Evolutionary conservation across 805 yeast genomes (phyloP), one percentile per base, ranked within the genome.

Genomic region (Metschnikowia aberdeeniae): DNA sequence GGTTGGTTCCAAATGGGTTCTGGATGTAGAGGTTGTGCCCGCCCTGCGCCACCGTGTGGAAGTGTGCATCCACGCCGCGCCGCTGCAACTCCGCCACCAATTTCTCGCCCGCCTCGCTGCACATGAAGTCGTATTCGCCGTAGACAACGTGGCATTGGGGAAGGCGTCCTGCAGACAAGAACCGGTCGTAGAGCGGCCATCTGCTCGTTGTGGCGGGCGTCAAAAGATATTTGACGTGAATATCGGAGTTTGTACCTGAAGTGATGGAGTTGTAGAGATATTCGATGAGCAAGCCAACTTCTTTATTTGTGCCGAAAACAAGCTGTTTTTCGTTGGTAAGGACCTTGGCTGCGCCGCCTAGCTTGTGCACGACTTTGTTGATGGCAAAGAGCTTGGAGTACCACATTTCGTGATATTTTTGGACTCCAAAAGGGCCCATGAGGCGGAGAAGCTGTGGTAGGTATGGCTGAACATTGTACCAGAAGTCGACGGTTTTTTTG

Each of bases 111-210:
- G 84, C 84, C 34, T 68, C 72, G 1, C 72, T 62, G 55, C 80
- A 75, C 93, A 85, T 86, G 73, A 86, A 86, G 58, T 86, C 95
- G 51, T 71, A 78, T 51, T 81, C 77, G 0, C 93, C 95, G 60
- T 84, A 86, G 7, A 77, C 56, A 61, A 80, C 67, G 53, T 80
- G 59, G 2, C 75, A 66, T 10, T 55, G 10, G 53, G 46, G 17
- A 73, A 61, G 11, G 5, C 14, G 31, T 2, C 33, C 14, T 7
- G 55, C 47, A 5, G 29, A 11, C n/a, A 41, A 42, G 31, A 81
- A 61, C 46, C 82, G 75, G 57, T 85, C 90, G 53, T 75, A 62
- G 44, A 86, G 70, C 1, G 95, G 93, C 59, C 76, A 76, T 47
- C 76, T 76, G 19, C 86, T 84, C 5, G 81, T 73, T 12, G 84